A percentile compares a stretch with the other conserved stretches of the same genome.
Conservation (phyloP, 2,329 filamentous ascomycete genomes). For the Teratosphaeriaceae sp. region DNA sequence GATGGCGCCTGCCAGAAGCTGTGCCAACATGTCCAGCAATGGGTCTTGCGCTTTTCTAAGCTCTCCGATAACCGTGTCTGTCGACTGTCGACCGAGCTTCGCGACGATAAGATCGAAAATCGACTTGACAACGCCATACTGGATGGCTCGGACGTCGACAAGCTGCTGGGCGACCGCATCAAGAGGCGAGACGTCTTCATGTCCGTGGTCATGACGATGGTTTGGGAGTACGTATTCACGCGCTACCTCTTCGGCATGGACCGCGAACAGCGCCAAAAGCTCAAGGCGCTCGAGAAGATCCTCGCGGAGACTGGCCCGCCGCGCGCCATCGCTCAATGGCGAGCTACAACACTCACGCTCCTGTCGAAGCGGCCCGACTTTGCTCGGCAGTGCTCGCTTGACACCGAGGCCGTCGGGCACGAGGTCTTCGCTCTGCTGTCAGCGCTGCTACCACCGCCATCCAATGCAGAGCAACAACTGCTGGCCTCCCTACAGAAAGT, state of each 20-base stretch:
- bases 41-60: conserved; percentile 96
- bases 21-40: conserved; percentile 93
- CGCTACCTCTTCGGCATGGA: conserved; percentile 99
- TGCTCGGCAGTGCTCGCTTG: conserved; percentile 71
- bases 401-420: conserved; percentile 92
- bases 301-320: conserved; percentile 80
- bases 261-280: conserved; percentile 91
- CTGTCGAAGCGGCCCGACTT: conserved; percentile 77
- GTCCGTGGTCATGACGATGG: conserved; percentile 98
- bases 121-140: conserved; percentile 90
- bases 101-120: conserved; percentile 88
- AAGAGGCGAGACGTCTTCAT: conserved; percentile 91
- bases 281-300: conserved; percentile 91
- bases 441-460: conserved; percentile 78
- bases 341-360: conserved; percentile 86
- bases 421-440: conserved; percentile 81
- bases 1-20: conserved; percentile 89
- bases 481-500: conserved; percentile 80
- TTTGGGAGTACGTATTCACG: conserved; percentile 98
- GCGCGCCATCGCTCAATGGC: conserved; percentile 93
- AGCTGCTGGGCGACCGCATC: conserved; percentile 80
- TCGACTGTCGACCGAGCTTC: conserved; percentile 73
- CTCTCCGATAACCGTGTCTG: conserved; percentile 90
- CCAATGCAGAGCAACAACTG: conserved; percentile 71
- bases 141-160: conserved; percentile 88